Conservation (phyloP, 2,329 filamentous ascomycete species). For the Tolypocladium guangdongense region DNA sequence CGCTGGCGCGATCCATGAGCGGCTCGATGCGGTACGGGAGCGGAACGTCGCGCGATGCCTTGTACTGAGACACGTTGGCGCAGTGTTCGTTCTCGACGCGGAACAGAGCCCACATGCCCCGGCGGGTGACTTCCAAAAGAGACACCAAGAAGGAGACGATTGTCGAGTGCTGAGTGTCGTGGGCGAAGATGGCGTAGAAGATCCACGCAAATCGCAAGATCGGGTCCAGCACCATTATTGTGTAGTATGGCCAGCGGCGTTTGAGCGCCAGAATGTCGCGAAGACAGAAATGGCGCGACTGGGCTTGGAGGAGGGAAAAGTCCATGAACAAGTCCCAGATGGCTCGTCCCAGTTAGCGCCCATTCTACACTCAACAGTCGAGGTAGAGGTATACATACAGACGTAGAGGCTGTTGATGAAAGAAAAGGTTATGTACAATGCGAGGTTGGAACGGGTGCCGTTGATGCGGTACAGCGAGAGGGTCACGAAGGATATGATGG, state of each 20-base stretch:
- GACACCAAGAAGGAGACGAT: slow-evolving; percentile 69
- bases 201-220: slow-evolving; percentile 90
- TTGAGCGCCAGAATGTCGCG: slow-evolving; percentile 75
- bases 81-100: slow-evolving; percentile 98
- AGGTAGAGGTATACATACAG: slow-evolving; percentile 37
- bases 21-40: slow-evolving; percentile 63
- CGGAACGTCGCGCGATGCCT: slow-evolving; percentile 77
- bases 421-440: slow-evolving; percentile 70
- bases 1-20: slow-evolving; percentile 30
- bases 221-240: slow-evolving; percentile 71
- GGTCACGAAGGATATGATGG: slow-evolving; percentile 66
- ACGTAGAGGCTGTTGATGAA: slow-evolving; percentile 75
- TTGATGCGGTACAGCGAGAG: slow-evolving; percentile 78
- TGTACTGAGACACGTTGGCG: slow-evolving; percentile 80
- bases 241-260: slow-evolving; percentile 72
- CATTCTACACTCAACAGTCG: background rate
- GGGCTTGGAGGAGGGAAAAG: slow-evolving; percentile 78
- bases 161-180: slow-evolving; percentile 73
- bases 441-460: slow-evolving; percentile 42
- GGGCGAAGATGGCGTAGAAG: slow-evolving; percentile 76
- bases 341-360: slow-evolving; percentile 26
- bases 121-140: slow-evolving; percentile 68
- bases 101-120: slow-evolving; percentile 86
- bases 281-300: slow-evolving; percentile 55
- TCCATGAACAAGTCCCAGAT: slow-evolving; percentile 97